Conservation (phyloP, 2,329 filamentous ascomycete genomes). For the Pestalotiopsis sp. region DNA sequence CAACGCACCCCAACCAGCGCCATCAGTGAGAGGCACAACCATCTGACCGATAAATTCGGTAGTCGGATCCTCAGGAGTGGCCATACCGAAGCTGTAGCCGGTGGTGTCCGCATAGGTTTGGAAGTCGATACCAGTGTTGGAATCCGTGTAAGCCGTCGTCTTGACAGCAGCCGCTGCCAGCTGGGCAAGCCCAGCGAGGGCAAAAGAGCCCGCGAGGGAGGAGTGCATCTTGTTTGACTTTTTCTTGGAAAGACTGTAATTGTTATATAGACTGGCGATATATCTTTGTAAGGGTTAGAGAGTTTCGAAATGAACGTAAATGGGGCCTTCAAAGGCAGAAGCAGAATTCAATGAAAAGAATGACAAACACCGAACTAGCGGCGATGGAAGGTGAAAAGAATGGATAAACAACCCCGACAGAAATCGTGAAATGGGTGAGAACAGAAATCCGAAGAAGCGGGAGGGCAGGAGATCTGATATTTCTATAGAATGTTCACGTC, state of each 20-base stretch:
- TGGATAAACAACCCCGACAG: not conserved
- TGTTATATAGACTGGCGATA: not conserved
- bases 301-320: not conserved
- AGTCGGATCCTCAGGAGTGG: not conserved
- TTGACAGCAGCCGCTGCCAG: not conserved
- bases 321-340: not conserved
- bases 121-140: conserved; percentile 8
- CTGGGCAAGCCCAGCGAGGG: conserved; percentile 3
- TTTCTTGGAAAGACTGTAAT: not conserved
- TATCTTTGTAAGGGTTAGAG: not conserved
- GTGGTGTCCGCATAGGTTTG: not conserved
- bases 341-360: conserved; percentile 2
- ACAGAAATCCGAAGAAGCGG: not conserved
- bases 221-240: not conserved
- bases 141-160: conserved; percentile 9
- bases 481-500: not conserved
- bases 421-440: not conserved
- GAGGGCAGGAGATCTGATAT: not conserved
- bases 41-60: conserved; percentile 8
- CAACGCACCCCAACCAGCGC: conserved; percentile 7
- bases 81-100: conserved; percentile 7
- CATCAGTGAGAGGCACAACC: not conserved
- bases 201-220: not conserved
- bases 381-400: conserved; percentile 5
- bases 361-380: conserved; percentile 8